Evolutionary conservation across 2,329 filamentous ascomycete genomes (phyloP), one percentile per base, ranked within the genome.

Genomic region (Dryadomyces quercus-mongolicae): DNA sequence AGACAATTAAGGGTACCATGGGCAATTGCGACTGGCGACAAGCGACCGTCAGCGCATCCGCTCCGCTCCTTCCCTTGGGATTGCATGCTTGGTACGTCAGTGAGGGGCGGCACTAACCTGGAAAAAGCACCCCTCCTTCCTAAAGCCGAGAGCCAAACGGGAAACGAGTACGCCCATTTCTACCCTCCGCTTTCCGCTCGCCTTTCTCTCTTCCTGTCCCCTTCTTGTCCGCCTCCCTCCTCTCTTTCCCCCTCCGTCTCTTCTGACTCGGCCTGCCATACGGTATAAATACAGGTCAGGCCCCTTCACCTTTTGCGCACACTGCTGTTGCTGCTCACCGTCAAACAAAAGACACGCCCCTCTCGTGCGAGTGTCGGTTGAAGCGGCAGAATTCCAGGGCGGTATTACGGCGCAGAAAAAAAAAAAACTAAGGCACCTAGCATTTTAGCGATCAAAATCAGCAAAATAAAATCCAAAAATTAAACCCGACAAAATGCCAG

Each of bases 401-500:
- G 36, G 10, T 31, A 31, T 31, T 40, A 40, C 36, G 36, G 36
- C 36, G 36, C 36, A 40, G 36, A 53, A 40, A 47, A 40, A 40
- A 53, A 3, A 16, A 20, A 49, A 49, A 36, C 47, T 40, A 31
- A 48, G 22, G 46, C 44, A 16, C 25, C 52, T 48, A 56, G 5
- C 44, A 45, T 20, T n/a, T 36, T 36, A 42, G n/a, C 18, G 34
- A 52, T 31, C 13, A 48, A 53, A 48, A 53, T 42, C 10, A 7
- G n/a, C 48, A 38, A 52, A 38, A 47, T n/a, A 46, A 3, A 16
- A 22, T 10, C 40, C 6, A 43, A 38, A 31, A 31, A 10, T 45
- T 38, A 18, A 31, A 7, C 34, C 46, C 47, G 16, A 25, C 36
- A 34, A 65, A 31, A 66, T 66, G 63, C 58, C 63, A 22, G 48